These are phyloP conservation scores for Colletotrichum viniferum DNA, from an alignment of 2,329 filamentous ascomycete genomes.

Conservation along the genomic window DNA sequence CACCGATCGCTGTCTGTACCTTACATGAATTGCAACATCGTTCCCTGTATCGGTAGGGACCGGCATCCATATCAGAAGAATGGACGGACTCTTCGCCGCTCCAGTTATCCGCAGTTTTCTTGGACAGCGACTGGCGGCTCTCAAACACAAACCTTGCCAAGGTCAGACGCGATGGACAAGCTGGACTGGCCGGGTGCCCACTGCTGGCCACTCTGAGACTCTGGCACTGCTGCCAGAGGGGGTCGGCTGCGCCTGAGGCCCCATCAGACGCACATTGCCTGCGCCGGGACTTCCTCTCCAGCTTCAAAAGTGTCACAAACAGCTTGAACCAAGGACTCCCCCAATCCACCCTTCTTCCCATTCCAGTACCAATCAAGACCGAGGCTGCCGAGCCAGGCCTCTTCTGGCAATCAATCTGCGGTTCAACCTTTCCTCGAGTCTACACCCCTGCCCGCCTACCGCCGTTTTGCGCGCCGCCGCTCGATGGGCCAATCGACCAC, in stretches of 20 bases:
- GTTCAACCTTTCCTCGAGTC: conserved; percentile 3
- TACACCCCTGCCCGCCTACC: background rate
- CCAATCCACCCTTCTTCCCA: conserved; percentile 3
- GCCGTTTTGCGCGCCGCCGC: background rate
- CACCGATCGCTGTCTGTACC: conserved; percentile 7
- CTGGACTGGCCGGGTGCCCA: background rate
- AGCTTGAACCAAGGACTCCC: background rate
- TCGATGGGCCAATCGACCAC: background rate
- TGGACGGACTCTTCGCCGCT: background rate
- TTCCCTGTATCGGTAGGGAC: background rate
- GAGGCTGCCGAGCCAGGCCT: conserved; percentile 9
- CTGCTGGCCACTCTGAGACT: background rate
- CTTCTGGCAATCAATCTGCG: conserved; percentile 21
- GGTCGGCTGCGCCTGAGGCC: background rate
- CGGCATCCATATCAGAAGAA: background rate
- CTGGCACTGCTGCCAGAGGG: background rate
- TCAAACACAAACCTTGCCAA: conserved; percentile 6
- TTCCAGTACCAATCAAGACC: conserved; percentile 11
- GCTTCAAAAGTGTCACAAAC: conserved; percentile 7
- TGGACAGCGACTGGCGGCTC: background rate
- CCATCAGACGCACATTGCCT: background rate
- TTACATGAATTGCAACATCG: conserved; percentile 7
- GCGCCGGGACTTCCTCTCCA: conserved; percentile 1
- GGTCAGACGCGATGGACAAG: background rate
- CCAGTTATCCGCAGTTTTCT: background rate